Conservation (phyloP, 331 rosid genomes). For the Malus hybrid region DNA sequence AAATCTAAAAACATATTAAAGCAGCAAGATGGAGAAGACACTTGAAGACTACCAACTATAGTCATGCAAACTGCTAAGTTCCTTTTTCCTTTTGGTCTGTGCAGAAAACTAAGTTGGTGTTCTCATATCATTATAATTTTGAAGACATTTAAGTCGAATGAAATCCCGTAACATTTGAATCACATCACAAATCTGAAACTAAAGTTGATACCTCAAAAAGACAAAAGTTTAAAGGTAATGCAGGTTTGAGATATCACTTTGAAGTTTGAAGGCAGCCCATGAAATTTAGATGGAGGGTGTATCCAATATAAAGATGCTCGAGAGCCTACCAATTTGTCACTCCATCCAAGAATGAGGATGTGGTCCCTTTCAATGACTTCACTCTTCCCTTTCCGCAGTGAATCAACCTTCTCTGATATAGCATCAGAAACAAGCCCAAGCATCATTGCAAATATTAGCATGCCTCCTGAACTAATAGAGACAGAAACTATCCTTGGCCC, state of each 20-base stretch:
- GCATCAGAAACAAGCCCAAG: conserved; percentile 98
- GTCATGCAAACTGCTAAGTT: not conserved
- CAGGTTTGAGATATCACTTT: not conserved
- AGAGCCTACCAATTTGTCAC: conserved; percentile 83
- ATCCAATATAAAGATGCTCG: not conserved
- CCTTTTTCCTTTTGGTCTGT: not conserved
- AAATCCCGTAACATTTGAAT: not conserved
- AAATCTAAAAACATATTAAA: not conserved
- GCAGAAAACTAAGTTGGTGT: not conserved
- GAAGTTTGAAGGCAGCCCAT: not conserved
- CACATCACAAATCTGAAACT: not conserved
- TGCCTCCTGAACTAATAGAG: conserved; percentile 94
- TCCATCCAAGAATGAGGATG: conserved; percentile 96
- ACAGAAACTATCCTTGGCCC: conserved; percentile 99
- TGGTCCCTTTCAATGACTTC: conserved; percentile 95
- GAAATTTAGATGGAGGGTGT: not conserved
- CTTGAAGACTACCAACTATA: not conserved
- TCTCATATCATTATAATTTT: not conserved
- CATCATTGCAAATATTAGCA: conserved; percentile 99
- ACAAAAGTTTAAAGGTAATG: not conserved
- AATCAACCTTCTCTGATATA: conserved; percentile 95
- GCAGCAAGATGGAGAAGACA: not conserved
- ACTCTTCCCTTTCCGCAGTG: conserved; percentile 93
- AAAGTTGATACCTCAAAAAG: not conserved
- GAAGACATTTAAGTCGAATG: not conserved